A percentile compares a stretch with the other conserved stretches of the same genome.
phyloP scores from a whole-genome alignment of 495 filamentous ascomycete species.

The Penicillium daleae region DNA sequence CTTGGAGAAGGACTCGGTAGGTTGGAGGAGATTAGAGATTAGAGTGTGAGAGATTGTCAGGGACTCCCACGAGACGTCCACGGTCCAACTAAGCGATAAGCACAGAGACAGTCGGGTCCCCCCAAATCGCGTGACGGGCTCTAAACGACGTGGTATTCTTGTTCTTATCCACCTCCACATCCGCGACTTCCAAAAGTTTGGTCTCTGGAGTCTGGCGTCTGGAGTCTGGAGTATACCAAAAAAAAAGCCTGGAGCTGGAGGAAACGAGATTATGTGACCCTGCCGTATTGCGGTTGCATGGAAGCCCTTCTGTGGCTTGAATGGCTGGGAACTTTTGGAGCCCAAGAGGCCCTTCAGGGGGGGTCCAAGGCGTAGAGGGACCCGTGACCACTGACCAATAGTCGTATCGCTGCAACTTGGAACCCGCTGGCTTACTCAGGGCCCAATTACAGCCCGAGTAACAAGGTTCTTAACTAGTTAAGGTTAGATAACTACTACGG shows the following conservation, averaged over 20 bases:
- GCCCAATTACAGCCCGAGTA: no score
- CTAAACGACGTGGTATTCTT: conserved; percentile 12
- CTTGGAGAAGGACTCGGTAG: not conserved
- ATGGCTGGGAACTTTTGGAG: not conserved
- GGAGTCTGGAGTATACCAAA: not conserved
- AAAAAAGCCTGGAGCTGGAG: not conserved
- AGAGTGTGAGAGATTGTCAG: not conserved
- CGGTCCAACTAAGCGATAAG: conserved; percentile 2
- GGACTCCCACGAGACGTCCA: no score
- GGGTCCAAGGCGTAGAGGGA: no score
- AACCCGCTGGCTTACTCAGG: no score
- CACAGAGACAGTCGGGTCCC: not conserved
- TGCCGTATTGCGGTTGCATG: conserved; percentile 12
- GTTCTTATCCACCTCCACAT: not conserved
- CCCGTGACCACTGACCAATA: no score
- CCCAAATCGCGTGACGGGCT: conserved; percentile 11
- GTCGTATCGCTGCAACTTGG: no score
- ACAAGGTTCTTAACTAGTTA: no score
- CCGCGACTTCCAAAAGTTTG: not conserved
- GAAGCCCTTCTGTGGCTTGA: conserved; percentile 5
- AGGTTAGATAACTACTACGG: no score
- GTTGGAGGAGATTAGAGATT: not conserved
- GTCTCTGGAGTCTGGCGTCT: not conserved
- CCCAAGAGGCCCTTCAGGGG: not conserved
- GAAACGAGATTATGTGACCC: conserved; percentile 10